Percentiles rank a stretch among this genome's conserved stretches.
These are phyloP conservation scores for Cruciata laevipes DNA, from an alignment of 257 asterid species.

Conservation along the genomic window DNA sequence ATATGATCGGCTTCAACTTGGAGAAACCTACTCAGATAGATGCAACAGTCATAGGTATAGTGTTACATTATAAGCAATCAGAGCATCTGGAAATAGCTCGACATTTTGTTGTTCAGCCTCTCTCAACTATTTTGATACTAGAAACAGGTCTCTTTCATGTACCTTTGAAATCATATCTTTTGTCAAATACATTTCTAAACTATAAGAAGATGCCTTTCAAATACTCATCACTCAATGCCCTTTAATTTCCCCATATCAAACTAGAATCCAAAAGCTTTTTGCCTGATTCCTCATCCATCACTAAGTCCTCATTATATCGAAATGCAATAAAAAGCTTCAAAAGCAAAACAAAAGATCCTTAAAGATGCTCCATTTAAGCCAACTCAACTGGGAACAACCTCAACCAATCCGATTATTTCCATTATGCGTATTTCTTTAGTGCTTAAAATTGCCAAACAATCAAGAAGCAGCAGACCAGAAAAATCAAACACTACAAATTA, in stretches of 20 bases:
- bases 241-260: not conserved
- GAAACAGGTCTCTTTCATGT: not conserved
- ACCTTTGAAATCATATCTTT: not conserved
- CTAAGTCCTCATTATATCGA: not conserved
- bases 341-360: not conserved
- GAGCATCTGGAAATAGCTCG: not conserved
- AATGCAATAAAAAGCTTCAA: not conserved
- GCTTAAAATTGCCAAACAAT: too few species aligned
- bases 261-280: not conserved
- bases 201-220: not conserved
- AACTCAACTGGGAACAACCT: not conserved
- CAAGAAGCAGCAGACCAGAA: too few species aligned
- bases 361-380: not conserved
- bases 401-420: not conserved
- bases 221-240: not conserved
- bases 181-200: not conserved
- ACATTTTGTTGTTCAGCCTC: not conserved
- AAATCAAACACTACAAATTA: not conserved
- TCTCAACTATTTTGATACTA: not conserved
- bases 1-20: too few species aligned
- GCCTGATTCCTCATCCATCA: not conserved
- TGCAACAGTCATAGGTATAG: too few species aligned
- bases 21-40: too few species aligned
- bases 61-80: not conserved
- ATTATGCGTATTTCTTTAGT: not conserved